A percentile compares a stretch with the other conserved stretches of the same genome.
Conservation (phyloP, 768 basidiomycete species). For the Hortiboletus flavorubellus region DNA sequence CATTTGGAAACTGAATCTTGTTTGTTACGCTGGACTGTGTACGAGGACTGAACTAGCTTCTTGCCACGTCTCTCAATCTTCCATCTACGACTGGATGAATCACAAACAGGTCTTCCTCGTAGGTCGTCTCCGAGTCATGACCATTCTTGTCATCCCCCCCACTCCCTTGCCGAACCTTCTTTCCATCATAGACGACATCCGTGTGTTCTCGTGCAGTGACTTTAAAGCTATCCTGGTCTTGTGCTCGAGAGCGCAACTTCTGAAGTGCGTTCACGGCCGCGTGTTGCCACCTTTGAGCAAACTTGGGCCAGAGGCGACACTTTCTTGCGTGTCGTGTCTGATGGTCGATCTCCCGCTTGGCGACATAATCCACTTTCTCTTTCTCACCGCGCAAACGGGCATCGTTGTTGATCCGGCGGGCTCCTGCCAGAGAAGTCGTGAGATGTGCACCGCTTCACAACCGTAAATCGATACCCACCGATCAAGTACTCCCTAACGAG, state of each 20-base stretch:
- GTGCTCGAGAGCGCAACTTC: conserved; percentile 45
- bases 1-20: too few relatives aligned
- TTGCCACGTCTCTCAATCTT: conserved; percentile 53
- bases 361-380: too few relatives aligned
- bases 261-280: conserved; percentile 40
- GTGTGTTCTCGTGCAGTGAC: conserved; percentile 69
- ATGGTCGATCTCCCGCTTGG: too few relatives aligned
- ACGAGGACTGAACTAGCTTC: conserved; percentile 12
- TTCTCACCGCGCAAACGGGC: too few relatives aligned
- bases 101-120: conserved; percentile 49
- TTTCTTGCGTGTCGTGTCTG: too few relatives aligned
- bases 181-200: conserved; percentile 71
- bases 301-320: conserved; percentile 19
- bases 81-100: conserved; percentile 64
- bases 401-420: neutral
- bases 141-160: conserved; percentile 11
- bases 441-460: neutral
- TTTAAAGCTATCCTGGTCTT: conserved; percentile 57
- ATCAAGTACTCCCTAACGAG: conserved; percentile 72
- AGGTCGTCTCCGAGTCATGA: conserved; percentile 5
- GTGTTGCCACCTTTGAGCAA: conserved; percentile 46
- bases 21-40: neutral
- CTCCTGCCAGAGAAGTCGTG: neutral
- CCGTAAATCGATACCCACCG: conserved; percentile 38
- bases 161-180: conserved; percentile 38